Percentiles rank a stretch among this genome's conserved stretches.
Evolutionary conservation across 768 basidiomycete species (phyloP).

Genomic region (Boletus speciosus): DNA sequence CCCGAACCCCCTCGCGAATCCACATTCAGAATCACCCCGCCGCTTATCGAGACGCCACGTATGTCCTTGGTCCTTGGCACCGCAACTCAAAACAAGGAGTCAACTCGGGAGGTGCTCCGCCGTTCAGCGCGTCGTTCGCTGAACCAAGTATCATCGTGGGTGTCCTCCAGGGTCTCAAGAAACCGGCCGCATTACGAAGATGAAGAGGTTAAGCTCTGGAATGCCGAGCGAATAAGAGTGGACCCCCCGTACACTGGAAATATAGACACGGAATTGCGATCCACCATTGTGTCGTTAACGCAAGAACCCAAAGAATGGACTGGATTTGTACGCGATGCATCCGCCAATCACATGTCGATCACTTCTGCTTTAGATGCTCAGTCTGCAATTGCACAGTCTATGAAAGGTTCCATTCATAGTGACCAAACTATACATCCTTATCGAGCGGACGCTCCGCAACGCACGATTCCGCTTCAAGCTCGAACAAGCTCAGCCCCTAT

Average conservation of each 20-base stretch:
- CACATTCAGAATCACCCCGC: slow-evolving; percentile 23
- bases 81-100: slow-evolving; percentile 3
- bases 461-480: background rate
- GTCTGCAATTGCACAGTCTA: slow-evolving; percentile 3
- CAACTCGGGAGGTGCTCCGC: slow-evolving; percentile 12
- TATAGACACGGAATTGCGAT: background rate
- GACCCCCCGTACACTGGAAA: slow-evolving; percentile 5
- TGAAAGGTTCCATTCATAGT: slow-evolving; percentile 3
- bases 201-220: slow-evolving; percentile 34
- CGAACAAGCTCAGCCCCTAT: background rate
- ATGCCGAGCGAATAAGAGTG: slow-evolving; percentile 29
- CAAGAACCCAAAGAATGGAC: slow-evolving; percentile 8
- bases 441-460: background rate
- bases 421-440: slow-evolving; percentile 1
- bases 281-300: slow-evolving; percentile 2
- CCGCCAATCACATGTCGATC: slow-evolving; percentile 1
- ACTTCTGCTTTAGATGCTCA: slow-evolving; percentile 8
- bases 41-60: slow-evolving; percentile 24
- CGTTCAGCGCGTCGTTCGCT: slow-evolving; percentile 21
- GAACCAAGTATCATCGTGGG: slow-evolving; percentile 38
- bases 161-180: slow-evolving; percentile 29
- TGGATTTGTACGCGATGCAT: slow-evolving; percentile 4
- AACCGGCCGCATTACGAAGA: slow-evolving; percentile 20
- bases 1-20: slow-evolving; percentile 28
- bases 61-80: slow-evolving; percentile 16